phyloP scores from a whole-genome alignment of 768 basidiomycete genomes.

The Collybiopsis luxurians region DNA sequence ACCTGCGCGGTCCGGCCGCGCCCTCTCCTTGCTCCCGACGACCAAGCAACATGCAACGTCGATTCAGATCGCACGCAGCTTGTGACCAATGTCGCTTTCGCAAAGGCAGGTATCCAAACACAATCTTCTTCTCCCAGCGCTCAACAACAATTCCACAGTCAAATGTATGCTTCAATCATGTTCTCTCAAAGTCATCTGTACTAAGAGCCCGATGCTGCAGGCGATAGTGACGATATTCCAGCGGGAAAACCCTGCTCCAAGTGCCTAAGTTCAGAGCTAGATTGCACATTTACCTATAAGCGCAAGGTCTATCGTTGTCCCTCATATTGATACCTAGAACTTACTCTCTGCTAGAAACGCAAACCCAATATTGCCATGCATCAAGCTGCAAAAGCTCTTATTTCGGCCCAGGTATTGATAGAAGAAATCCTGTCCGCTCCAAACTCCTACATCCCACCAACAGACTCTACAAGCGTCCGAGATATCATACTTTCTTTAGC shows the following conservation, averaged over 20 bases:
- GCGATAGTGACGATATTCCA: neutral
- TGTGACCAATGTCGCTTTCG: too few species aligned
- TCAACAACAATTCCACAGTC: neutral
- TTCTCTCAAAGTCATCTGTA: neutral
- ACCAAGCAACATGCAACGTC: too few species aligned
- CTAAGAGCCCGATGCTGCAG: neutral
- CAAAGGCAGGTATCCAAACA: too few species aligned
- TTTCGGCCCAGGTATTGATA: neutral
- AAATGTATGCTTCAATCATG: neutral
- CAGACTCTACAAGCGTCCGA: neutral
- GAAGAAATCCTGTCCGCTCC: neutral
- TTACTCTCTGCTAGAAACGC: neutral
- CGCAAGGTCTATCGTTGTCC: neutral
- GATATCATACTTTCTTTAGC: constrained; percentile 1
- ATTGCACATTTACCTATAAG: neutral
- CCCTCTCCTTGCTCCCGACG: too few species aligned
- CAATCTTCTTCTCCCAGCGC: too few species aligned
- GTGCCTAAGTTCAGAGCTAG: neutral
- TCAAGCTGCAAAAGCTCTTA: neutral
- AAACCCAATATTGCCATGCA: neutral
- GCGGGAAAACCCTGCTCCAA: neutral
- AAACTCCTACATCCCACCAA: neutral
- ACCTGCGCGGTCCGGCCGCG: too few species aligned
- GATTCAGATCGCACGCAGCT: too few species aligned
- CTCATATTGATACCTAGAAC: neutral